Conservation (phyloP, 805 yeast species). For the Metschnikowia continentalis region DNA sequence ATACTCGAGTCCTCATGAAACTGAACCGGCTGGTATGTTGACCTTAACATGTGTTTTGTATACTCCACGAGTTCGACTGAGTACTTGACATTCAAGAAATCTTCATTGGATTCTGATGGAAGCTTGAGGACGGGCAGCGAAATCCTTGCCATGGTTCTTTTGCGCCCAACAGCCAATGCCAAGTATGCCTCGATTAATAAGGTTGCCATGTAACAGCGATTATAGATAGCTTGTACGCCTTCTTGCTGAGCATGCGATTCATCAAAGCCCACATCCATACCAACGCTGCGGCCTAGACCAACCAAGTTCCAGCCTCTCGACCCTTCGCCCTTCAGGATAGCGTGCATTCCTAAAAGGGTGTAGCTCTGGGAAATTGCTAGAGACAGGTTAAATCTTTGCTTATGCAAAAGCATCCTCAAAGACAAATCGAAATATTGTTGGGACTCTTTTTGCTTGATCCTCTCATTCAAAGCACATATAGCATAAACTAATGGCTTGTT, state of each 20-base stretch:
- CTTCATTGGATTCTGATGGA: conserved; percentile 9
- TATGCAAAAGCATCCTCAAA: conserved; percentile 8
- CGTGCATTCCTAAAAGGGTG: conserved; percentile 14
- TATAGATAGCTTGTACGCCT: neutral
- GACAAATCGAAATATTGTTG: conserved; percentile 13
- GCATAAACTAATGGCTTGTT: conserved; percentile 13
- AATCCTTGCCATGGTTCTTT: conserved; percentile 7
- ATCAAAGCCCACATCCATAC: conserved; percentile 17
- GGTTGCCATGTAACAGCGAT: conserved; percentile 15
- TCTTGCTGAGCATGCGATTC: conserved; percentile 6
- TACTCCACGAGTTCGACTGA: conserved; percentile 15
- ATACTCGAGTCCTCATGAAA: conserved; percentile 16
- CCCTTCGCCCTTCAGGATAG: conserved; percentile 15
- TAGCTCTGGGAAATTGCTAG: conserved; percentile 16
- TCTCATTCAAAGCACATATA: conserved; percentile 13
- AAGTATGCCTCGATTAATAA: conserved; percentile 15
- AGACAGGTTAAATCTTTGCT: conserved; percentile 6
- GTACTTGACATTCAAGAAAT: conserved; percentile 12
- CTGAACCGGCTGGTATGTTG: conserved; percentile 16
- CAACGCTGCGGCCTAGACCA: conserved; percentile 16
- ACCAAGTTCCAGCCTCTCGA: conserved; percentile 16
- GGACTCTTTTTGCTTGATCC: conserved; percentile 11
- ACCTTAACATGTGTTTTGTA: conserved; percentile 15
- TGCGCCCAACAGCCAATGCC: conserved; percentile 15
- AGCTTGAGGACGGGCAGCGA: conserved; percentile 13